Conservation (phyloP, 2,329 filamentous ascomycete genomes). For the Colletotrichum spaethianum region DNA sequence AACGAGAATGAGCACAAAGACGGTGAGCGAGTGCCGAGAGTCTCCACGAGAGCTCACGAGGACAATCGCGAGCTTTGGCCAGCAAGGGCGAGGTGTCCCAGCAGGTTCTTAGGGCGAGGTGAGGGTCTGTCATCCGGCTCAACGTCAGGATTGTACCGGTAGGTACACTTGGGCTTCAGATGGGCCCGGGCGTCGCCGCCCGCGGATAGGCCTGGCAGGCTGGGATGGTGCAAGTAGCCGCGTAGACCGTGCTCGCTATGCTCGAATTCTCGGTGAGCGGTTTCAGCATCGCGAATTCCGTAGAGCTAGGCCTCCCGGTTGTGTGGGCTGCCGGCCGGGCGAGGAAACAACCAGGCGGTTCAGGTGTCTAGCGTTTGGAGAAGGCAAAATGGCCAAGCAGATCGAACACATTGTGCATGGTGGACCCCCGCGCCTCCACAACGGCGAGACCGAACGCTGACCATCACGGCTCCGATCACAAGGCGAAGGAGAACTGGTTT, state of each 20-base stretch:
- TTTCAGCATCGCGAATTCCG: conserved; percentile 32
- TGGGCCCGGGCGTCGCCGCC: conserved; percentile 35
- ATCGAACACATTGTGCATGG: conserved; percentile 11
- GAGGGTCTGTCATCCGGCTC: conserved; percentile 1
- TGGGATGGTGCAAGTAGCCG: conserved; percentile 37
- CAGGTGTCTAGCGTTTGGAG: conserved; percentile 9
- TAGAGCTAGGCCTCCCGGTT: conserved; percentile 19
- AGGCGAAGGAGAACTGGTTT: conserved; percentile 20
- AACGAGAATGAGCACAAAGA: conserved; percentile 26
- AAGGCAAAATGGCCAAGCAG: conserved; percentile 34
- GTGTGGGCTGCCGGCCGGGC: conserved; percentile 21
- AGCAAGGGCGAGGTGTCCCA: conserved; percentile 19
- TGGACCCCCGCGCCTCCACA: conserved; percentile 24
- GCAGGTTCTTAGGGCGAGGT: conserved; percentile 3
- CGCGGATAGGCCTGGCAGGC: conserved; percentile 30
- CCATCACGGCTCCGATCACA: conserved; percentile 38
- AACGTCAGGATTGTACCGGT: conserved; percentile 5
- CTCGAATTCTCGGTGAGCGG: conserved; percentile 29
- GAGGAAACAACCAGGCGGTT: conserved; percentile 20
- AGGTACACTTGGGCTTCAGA: conserved; percentile 15
- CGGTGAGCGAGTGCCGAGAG: conserved; percentile 40
- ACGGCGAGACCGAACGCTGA: conserved; percentile 37
- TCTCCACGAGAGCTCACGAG: conserved; percentile 39
- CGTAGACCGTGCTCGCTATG: conserved; percentile 25
- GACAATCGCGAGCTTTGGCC: conserved; percentile 30